A percentile compares a stretch with the other conserved stretches of the same genome.
Conservation (phyloP, 1,139 yeast genomes). For the Suhomyces choctaworum region DNA sequence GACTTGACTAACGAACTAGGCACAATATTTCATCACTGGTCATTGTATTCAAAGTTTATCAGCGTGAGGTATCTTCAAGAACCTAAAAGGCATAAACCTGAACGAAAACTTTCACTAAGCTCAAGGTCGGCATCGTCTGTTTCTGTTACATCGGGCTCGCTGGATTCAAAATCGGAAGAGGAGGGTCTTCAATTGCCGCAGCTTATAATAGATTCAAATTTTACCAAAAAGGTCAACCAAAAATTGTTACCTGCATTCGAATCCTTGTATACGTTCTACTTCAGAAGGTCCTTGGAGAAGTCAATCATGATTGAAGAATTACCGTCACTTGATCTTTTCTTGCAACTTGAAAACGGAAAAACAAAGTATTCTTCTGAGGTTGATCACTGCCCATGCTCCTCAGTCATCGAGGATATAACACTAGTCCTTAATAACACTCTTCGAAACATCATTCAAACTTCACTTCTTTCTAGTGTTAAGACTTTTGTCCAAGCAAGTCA, state of each 20-base stretch:
- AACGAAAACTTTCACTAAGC: no score
- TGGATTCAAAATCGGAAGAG: conserved; percentile 2
- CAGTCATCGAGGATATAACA: conserved; percentile 84
- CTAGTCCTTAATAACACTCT: conserved; percentile 69
- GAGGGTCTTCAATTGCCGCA: conserved; percentile 43
- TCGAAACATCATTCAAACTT: conserved; percentile 59
- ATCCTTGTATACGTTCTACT: conserved; percentile 60
- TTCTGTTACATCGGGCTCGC: neutral
- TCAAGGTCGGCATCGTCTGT: conserved; percentile 1
- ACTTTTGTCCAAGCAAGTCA: conserved; percentile 42
- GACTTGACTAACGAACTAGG: conserved; percentile 67
- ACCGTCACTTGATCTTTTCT: conserved; percentile 47
- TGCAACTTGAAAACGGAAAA: conserved; percentile 13
- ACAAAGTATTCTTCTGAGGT: conserved; percentile 23
- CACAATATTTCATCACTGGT: conserved; percentile 82
- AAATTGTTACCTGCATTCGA: conserved; percentile 65
- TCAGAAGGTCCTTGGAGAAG: conserved; percentile 78
- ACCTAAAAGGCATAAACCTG: neutral
- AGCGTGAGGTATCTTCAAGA: conserved; percentile 49
- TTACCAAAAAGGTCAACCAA: conserved; percentile 56
- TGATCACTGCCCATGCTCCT: conserved; percentile 70
- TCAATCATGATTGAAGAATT: conserved; percentile 79
- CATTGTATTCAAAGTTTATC: conserved; percentile 75
- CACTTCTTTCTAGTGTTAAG: conserved; percentile 55
- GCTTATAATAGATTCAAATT: conserved; percentile 60